A percentile compares a stretch with the other conserved stretches of the same genome.
Conservation (phyloP, 805 yeast species). For the Metschnikowia colocasiae region DNA sequence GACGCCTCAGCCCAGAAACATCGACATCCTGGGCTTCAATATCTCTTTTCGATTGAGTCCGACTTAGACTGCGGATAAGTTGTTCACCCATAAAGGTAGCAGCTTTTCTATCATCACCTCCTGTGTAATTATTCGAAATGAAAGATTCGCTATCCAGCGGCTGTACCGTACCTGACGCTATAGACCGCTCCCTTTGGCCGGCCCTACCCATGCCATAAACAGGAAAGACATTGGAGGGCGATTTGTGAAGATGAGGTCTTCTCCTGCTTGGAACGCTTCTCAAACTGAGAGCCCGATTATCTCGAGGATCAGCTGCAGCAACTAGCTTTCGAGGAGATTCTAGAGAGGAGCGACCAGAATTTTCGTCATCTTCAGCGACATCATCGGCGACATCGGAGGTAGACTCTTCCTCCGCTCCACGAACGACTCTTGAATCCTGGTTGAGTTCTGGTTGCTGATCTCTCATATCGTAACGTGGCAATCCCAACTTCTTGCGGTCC, state of each 20-base stretch:
- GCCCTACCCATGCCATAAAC: conserved; percentile 77
- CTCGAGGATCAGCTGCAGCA: neutral
- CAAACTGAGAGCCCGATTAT: neutral
- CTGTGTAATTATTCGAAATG: neutral
- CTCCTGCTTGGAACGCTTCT: conserved; percentile 3
- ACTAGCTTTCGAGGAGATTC: conserved; percentile 1
- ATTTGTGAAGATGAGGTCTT: conserved; percentile 19
- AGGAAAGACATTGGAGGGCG: conserved; percentile 79
- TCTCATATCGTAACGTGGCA: conserved; percentile 66
- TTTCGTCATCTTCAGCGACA: conserved; percentile 5
- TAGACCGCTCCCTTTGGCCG: conserved; percentile 49
- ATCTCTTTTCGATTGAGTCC: conserved; percentile 10
- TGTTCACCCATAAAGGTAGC: conserved; percentile 16
- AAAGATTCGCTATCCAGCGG: conserved; percentile 6
- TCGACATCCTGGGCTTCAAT: conserved; percentile 10
- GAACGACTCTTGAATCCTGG: conserved; percentile 74
- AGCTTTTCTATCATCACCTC: conserved; percentile 3
- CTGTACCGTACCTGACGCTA: conserved; percentile 38
- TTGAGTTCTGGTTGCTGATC: conserved; percentile 81
- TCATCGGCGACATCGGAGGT: conserved; percentile 10
- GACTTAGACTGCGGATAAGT: conserved; percentile 13
- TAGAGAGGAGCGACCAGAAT: neutral
- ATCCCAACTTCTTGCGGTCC: conserved; percentile 56
- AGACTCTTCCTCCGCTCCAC: conserved; percentile 23
- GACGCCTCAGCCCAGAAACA: neutral